Percentiles rank a stretch among this genome's conserved stretches.
These are phyloP conservation scores for Hemisphaericaspora subhashii DNA, from an alignment of 1,139 yeast species.

Conservation along the genomic window DNA sequence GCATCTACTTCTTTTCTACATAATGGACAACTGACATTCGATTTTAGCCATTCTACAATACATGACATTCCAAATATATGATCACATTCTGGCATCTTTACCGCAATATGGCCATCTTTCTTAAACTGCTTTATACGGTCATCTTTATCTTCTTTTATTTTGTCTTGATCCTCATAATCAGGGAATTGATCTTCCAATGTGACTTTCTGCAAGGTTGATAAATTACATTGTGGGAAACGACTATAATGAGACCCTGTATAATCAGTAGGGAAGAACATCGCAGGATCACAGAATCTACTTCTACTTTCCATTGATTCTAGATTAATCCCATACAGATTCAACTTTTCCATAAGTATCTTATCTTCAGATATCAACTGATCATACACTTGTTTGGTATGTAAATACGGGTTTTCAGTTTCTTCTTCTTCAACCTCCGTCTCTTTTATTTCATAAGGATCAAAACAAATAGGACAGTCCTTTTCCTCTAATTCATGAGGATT, in stretches of 20 bases:
- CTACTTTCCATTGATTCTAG: constrained; percentile 9
- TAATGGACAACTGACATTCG: constrained; percentile 45
- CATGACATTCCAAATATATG: constrained; percentile 46
- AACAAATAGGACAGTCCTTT: constrained; percentile 45
- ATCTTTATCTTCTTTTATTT: constrained; percentile 15
- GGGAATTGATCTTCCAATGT: constrained; percentile 35
- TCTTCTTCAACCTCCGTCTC: not conserved
- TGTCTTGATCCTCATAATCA: constrained; percentile 23
- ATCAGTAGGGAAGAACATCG: constrained; percentile 41
- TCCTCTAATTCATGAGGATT: constrained; percentile 20
- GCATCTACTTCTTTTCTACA: constrained; percentile 47
- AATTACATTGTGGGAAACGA: constrained; percentile 35
- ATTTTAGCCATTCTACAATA: constrained; percentile 44
- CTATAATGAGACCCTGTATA: constrained; percentile 28
- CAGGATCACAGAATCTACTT: constrained; percentile 34
- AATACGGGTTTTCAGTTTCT: not conserved
- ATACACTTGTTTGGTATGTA: not conserved
- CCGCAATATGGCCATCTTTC: constrained; percentile 36
- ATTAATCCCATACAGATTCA: constrained; percentile 7
- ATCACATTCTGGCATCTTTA: constrained; percentile 44
- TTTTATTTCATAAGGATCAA: constrained; percentile 30
- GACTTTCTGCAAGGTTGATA: constrained; percentile 24
- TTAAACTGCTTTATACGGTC: constrained; percentile 15
- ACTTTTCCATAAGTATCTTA: not conserved
- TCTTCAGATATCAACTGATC: not conserved